Percentiles rank a stretch among this genome's conserved stretches.
phyloP scores from a whole-genome alignment of 257 asterid species.

The Lycium barbarum region DNA sequence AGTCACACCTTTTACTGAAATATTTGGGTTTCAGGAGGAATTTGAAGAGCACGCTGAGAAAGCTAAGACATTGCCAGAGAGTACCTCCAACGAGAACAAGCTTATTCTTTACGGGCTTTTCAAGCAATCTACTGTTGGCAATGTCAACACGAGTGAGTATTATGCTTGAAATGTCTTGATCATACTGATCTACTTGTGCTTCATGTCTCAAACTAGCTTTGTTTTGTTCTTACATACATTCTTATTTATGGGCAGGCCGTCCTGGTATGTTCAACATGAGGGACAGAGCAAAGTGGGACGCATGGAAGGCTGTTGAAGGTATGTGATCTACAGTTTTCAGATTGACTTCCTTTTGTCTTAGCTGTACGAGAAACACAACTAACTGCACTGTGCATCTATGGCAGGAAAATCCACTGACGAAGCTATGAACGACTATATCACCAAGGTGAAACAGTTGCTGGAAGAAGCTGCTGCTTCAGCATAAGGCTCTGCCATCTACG shows the following conservation, averaged over 20 bases:
- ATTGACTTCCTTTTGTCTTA: background rate
- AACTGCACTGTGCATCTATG: slow-evolving; percentile 12
- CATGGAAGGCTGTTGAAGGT: slow-evolving; percentile 99
- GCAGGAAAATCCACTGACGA: slow-evolving; percentile 81
- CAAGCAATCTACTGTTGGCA: slow-evolving; percentile 86
- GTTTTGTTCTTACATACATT: slow-evolving; percentile 13
- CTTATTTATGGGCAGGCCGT: slow-evolving; percentile 60
- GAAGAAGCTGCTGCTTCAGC: slow-evolving; percentile 59
- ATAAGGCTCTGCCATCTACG: background rate
- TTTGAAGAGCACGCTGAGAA: slow-evolving; percentile 89
- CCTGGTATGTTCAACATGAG: slow-evolving; percentile 83
- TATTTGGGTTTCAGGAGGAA: slow-evolving; percentile 66
- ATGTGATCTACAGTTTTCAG: slow-evolving; percentile 15
- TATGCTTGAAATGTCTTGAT: background rate
- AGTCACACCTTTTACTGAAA: background rate
- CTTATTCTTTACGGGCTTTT: slow-evolving; percentile 85
- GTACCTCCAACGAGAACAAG: slow-evolving; percentile 65
- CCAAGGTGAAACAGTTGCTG: slow-evolving; percentile 92
- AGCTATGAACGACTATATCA: slow-evolving; percentile 83
- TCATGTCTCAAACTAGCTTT: background rate
- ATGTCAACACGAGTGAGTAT: slow-evolving; percentile 74
- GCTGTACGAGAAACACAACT: background rate
- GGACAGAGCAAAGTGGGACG: slow-evolving; percentile 98
- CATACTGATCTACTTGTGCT: background rate
- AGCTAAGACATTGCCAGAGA: slow-evolving; percentile 84